Conservation (phyloP, 2,329 filamentous ascomycete genomes). For the Xylaria hypoxylon region DNA sequence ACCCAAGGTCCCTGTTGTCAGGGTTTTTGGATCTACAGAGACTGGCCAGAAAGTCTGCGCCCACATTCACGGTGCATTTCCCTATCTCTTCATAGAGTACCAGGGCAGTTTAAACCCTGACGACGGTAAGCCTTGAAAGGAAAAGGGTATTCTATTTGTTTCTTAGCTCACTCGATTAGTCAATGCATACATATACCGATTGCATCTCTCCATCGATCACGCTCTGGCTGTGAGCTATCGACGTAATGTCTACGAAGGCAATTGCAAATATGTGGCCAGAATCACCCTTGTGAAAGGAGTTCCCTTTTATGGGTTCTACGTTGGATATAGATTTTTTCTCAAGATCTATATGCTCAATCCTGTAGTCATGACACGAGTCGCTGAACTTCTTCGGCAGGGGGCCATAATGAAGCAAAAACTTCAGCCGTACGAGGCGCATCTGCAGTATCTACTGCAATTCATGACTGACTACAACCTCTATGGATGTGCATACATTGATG, state of each 20-base stretch:
- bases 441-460: constrained; percentile 94
- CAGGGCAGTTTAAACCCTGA: constrained; percentile 73
- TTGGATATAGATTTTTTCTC: constrained; percentile 89
- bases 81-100: constrained; percentile 94
- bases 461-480: constrained; percentile 99
- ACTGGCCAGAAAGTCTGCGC: constrained; percentile 96
- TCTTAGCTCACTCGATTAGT: constrained; percentile 60
- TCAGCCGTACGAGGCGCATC: constrained; percentile 93
- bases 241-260: constrained; percentile 76
- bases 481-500: constrained; percentile 88
- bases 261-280: constrained; percentile 81
- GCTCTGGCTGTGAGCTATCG: constrained; percentile 88
- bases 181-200: constrained; percentile 76
- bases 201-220: constrained; percentile 91
- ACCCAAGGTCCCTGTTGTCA: constrained; percentile 84
- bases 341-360: constrained; percentile 97
- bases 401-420: constrained; percentile 85
- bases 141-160: constrained; percentile 36
- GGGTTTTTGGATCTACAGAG: constrained; percentile 92
- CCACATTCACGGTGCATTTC: constrained; percentile 94
- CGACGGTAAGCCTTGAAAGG: constrained; percentile 66
- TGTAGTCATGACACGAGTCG: constrained; percentile 83
- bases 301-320: constrained; percentile 95
- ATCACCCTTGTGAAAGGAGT: constrained; percentile 93
- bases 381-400: constrained; percentile 88